Conservation (phyloP, 331 rosid species). For the Rhamnella rubrinervis region DNA sequence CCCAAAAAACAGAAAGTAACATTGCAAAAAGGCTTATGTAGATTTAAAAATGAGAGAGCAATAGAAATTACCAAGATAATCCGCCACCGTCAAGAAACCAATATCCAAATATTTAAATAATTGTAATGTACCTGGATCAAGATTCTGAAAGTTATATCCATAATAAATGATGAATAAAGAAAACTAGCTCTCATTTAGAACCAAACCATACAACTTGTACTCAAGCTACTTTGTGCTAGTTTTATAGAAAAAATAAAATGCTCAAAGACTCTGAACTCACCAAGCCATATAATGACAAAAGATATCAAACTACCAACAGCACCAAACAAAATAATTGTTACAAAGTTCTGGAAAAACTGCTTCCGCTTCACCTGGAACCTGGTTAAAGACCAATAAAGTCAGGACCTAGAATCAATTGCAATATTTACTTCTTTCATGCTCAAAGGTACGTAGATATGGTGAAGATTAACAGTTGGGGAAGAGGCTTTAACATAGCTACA, state of each 20-base stretch:
- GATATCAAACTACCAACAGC: conserved; percentile 59
- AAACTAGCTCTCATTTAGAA: conserved; percentile 1
- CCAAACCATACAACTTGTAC: conserved; percentile 4
- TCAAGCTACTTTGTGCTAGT: neutral
- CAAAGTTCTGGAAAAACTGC: conserved; percentile 63
- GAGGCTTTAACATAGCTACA: too few relatives aligned
- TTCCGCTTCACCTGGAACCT: conserved; percentile 78
- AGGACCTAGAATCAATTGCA: conserved; percentile 9
- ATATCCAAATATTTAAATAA: conserved; percentile 51
- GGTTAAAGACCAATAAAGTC: conserved; percentile 15
- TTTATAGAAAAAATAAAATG: neutral
- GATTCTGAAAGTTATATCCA: conserved; percentile 23
- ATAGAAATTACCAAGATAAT: conserved; percentile 56
- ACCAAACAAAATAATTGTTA: conserved; percentile 57
- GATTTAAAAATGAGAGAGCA: conserved; percentile 4
- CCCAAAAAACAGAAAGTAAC: neutral
- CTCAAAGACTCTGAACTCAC: conserved; percentile 29
- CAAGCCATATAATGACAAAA: conserved; percentile 51
- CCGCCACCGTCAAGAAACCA: conserved; percentile 45
- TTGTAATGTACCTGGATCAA: conserved; percentile 51
- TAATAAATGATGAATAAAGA: neutral
- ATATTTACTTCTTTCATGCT: neutral
- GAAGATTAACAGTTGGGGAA: too few relatives aligned
- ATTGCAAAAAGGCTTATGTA: neutral
- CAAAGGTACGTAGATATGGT: too few relatives aligned